A percentile compares a stretch with the other conserved stretches of the same genome.
phyloP scores from a whole-genome alignment of 2,329 filamentous ascomycete species.

The Penicillium sp. region DNA sequence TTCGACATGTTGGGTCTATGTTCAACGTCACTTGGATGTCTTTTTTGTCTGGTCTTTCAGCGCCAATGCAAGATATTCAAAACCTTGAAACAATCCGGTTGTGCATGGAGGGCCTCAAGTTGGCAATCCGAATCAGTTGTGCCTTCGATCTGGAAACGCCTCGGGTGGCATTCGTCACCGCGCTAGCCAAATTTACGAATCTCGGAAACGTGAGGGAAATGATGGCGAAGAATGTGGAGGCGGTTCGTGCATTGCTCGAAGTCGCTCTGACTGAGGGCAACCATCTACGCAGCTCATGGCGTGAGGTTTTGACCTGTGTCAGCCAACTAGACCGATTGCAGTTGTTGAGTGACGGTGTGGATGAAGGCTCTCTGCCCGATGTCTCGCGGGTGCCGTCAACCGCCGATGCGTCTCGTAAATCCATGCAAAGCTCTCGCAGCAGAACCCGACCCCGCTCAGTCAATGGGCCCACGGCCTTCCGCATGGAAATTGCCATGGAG shows the following conservation, averaged over 20 bases:
- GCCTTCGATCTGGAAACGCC: slow-evolving; percentile 92
- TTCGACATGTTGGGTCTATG: slow-evolving; percentile 95
- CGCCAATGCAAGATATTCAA: slow-evolving; percentile 87
- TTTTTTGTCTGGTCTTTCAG: slow-evolving; percentile 90
- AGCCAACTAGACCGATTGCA: slow-evolving; percentile 95
- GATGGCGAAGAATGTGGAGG: slow-evolving; percentile 93
- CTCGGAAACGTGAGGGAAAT: slow-evolving; percentile 94
- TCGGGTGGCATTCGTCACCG: slow-evolving; percentile 89
- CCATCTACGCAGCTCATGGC: slow-evolving; percentile 83
- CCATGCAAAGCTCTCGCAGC: slow-evolving; percentile 57
- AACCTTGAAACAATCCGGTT: slow-evolving; percentile 88
- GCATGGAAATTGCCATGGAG: slow-evolving; percentile 82
- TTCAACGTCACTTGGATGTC: slow-evolving; percentile 99
- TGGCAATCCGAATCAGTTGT: slow-evolving; percentile 90
- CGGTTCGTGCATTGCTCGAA: slow-evolving; percentile 84
- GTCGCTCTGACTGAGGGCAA: slow-evolving; percentile 93
- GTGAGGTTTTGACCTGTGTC: slow-evolving; percentile 90
- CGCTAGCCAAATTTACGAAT: slow-evolving; percentile 89
- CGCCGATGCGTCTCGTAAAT: slow-evolving; percentile 60
- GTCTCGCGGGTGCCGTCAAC: slow-evolving; percentile 74
- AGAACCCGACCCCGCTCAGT: slow-evolving; percentile 46
- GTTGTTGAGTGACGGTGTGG: slow-evolving; percentile 88
- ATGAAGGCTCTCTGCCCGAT: slow-evolving; percentile 88
- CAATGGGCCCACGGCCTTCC: slow-evolving; percentile 55
- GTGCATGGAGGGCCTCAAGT: slow-evolving; percentile 91